A percentile compares a stretch with the other conserved stretches of the same genome.
These are phyloP conservation scores for Lichtheimia hyalospora DNA, from an alignment of 371 early-diverging fungal genomes.

Conservation along the genomic window DNA sequence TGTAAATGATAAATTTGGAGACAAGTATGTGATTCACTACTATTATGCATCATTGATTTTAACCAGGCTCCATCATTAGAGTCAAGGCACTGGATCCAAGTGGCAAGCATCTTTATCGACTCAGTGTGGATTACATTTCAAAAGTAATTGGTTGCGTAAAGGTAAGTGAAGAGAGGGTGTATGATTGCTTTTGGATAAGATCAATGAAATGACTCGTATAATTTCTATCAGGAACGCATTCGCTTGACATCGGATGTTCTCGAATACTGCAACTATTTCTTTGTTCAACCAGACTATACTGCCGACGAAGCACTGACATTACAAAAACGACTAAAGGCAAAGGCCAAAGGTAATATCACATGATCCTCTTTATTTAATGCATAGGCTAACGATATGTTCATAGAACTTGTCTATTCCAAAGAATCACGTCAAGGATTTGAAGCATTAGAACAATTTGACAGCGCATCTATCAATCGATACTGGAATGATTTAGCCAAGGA, in stretches of 20 bases:
- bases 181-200: too few relatives aligned
- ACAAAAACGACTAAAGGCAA: conserved; percentile 46
- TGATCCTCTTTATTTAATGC: neutral
- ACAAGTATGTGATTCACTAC: conserved; percentile 16
- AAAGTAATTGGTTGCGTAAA: conserved; percentile 30
- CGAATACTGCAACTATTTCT: conserved; percentile 57
- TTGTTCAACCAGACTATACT: conserved; percentile 53
- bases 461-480: conserved; percentile 24
- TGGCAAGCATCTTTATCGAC: conserved; percentile 1
- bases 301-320: conserved; percentile 48
- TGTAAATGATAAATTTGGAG: conserved; percentile 20
- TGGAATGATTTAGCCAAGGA: conserved; percentile 28
- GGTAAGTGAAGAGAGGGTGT: conserved; percentile 11
- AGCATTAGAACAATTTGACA: conserved; percentile 31
- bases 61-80: neutral
- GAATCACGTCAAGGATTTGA: conserved; percentile 16
- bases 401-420: conserved; percentile 21
- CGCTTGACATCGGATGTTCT: conserved; percentile 60
- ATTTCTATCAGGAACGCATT: conserved; percentile 49
- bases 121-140: neutral
- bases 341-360: conserved; percentile 27
- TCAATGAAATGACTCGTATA: neutral
- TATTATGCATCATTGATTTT: neutral
- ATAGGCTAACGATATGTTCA: neutral
- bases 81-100: neutral